phyloP scores from a whole-genome alignment of 345 rosid species.

The Corchorus olitorius region DNA sequence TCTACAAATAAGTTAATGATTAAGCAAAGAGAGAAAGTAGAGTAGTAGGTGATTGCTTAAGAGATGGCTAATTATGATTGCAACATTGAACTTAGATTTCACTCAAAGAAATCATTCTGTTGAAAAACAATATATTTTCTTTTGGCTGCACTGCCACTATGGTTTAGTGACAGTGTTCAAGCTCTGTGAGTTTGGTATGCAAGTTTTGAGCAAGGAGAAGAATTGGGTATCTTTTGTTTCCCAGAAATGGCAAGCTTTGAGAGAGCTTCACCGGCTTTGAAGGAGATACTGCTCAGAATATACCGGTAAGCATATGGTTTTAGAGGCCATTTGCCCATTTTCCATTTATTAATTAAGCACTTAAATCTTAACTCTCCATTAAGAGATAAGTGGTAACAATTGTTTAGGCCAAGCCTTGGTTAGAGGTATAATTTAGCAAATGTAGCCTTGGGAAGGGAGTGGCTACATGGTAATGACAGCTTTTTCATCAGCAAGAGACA shows the following conservation, averaged over 20 bases:
- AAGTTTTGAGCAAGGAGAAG: not conserved
- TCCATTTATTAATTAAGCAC: too few relatives aligned
- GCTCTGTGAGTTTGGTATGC: not conserved
- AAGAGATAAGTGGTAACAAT: too few relatives aligned
- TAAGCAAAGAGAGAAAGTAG: not conserved
- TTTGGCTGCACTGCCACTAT: too few relatives aligned
- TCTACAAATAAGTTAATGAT: slow-evolving; percentile 22
- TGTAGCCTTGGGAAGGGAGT: too few relatives aligned
- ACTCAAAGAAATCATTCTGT: slow-evolving; percentile 10
- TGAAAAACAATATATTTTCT: not conserved
- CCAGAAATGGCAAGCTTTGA: slow-evolving; percentile 45
- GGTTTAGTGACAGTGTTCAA: not conserved
- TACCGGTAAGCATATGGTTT: slow-evolving; percentile 33
- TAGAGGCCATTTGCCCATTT: too few relatives aligned
- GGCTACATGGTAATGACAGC: too few relatives aligned
- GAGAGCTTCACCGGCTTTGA: slow-evolving; percentile 59
- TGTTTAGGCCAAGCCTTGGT: too few relatives aligned
- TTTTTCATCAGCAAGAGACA: too few relatives aligned
- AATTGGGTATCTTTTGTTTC: not conserved
- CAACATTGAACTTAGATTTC: slow-evolving; percentile 12
- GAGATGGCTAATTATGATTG: slow-evolving; percentile 20
- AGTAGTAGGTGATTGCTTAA: slow-evolving; percentile 26
- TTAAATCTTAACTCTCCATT: too few relatives aligned
- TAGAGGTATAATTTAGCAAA: too few relatives aligned
- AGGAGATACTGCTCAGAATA: slow-evolving; percentile 47